phyloP scores from a whole-genome alignment of 139 green algal genomes.

The Closterium sp. region DNA sequence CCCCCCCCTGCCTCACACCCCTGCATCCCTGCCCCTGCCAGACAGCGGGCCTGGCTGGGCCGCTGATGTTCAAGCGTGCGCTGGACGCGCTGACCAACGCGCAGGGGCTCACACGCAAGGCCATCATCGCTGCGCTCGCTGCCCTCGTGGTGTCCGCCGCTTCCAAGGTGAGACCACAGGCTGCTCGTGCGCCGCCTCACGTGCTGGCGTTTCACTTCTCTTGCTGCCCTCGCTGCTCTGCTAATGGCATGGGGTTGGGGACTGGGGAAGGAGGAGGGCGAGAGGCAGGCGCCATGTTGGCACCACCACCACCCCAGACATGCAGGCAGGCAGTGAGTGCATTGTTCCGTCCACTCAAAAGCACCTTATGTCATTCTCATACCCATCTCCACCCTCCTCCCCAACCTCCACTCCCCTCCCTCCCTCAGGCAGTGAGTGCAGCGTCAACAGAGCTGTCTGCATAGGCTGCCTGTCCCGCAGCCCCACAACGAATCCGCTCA shows the following conservation, averaged over 20 bases:
- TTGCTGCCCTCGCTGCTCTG: no score
- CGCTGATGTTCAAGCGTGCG: slow-evolving; percentile 58
- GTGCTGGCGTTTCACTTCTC: no score
- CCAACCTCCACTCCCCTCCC: not conserved
- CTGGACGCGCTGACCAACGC: slow-evolving; percentile 68
- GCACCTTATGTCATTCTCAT: not conserved
- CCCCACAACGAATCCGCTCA: no score
- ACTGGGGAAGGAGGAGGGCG: no score
- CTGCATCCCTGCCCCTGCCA: not conserved
- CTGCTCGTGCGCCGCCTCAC: no score
- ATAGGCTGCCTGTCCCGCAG: no score
- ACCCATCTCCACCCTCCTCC: not conserved
- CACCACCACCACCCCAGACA: no score
- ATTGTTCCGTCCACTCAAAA: no score
- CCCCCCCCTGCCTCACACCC: not conserved
- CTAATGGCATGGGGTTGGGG: no score
- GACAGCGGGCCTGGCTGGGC: slow-evolving; percentile 67
- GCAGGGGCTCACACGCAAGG: not conserved
- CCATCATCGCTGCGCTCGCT: not conserved
- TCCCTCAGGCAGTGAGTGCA: not conserved
- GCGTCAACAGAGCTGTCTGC: no score
- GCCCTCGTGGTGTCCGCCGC: slow-evolving; percentile 37
- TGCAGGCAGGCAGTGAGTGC: no score
- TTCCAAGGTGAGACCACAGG: slow-evolving; percentile 16
- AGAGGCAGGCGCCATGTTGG: no score